phyloP scores from a whole-genome alignment of 2,329 filamentous ascomycete species.

The Phaeosphaeriaceae sp. region DNA sequence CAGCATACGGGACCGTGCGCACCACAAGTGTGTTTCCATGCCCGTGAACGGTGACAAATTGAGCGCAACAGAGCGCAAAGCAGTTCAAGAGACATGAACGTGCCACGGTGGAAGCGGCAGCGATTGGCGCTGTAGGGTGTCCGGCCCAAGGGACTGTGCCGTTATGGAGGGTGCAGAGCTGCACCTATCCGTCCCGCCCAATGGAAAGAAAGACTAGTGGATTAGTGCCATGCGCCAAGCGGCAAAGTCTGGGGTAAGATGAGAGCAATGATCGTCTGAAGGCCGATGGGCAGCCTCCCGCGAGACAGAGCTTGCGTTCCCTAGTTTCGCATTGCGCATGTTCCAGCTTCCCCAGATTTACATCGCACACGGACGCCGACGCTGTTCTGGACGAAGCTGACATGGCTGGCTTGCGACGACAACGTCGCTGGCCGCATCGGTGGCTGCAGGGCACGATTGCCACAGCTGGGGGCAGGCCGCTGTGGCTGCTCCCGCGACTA shows the following conservation, averaged over 20 bases:
- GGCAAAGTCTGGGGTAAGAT: slow-evolving; percentile 26
- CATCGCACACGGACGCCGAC: not conserved
- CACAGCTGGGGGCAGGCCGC: not conserved
- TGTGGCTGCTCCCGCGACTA: not conserved
- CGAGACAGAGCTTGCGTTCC: not conserved
- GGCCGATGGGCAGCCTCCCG: not conserved
- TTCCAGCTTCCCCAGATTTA: slow-evolving; percentile 2
- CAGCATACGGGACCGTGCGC: not conserved
- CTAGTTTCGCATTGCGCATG: slow-evolving; percentile 2
- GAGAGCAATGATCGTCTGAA: slow-evolving; percentile 5
- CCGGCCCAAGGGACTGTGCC: not conserved
- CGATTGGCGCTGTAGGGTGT: not conserved
- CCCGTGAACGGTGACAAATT: not conserved
- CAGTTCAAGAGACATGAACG: not conserved
- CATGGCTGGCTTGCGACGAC: not conserved
- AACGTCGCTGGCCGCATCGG: not conserved
- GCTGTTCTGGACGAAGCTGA: not conserved
- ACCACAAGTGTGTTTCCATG: not conserved
- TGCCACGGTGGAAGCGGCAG: not conserved
- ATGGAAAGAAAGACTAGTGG: slow-evolving; percentile 10
- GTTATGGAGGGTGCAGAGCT: not conserved
- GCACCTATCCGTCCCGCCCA: slow-evolving; percentile 18
- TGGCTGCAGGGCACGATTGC: not conserved
- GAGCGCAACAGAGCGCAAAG: not conserved
- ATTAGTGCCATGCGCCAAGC: slow-evolving; percentile 11